Evolutionary conservation across 805 yeast genomes (phyloP), one percentile per base, ranked within the genome.

Genomic region (Henningerozyma blattae): DNA sequence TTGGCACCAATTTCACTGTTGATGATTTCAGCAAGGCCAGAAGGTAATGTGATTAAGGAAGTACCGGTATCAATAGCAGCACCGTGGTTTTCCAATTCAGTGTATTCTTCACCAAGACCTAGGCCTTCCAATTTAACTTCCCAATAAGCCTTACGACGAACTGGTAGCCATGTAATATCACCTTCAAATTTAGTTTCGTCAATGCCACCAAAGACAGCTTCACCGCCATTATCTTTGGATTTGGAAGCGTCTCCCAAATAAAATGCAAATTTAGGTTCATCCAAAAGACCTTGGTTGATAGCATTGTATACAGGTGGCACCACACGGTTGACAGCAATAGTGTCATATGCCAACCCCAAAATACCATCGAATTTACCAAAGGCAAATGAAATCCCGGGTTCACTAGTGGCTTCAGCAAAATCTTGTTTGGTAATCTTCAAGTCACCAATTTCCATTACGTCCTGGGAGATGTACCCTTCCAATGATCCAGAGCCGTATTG

Each of bases 101-200:
- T 95, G 53, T 72, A 82, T 64, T 91, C 94, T 46, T 81, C 82
- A 52, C 98, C 98, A 43, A 91, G 70, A 29, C 87, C 83, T 57
- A 91, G 68, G 48, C 94, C 87, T 48, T 85, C 85, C 47, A 91
- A 80, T 48, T 79, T 74, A 40, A 91, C 98, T 70, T 91, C 98
- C 98, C 98, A 91, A 74, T 91, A 91, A 22, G 97, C 98, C 77
- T 87, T 86, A 72, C 98, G 84, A 70, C 98, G 85, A 42, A 91
- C 93, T 39, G 98, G 98, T 62, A 91, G 72, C 86, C 94, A 86
- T 34, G 89, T 82, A 52, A 91, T 71, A 47, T 89, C 75, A 45
- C 98, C 98, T 32, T 66, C 62, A 61, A 65, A 85, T 56, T 76
- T 72, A 41, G 77, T 57, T 47, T 76, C 70, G 55, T 89, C 96